A percentile compares a stretch with the other conserved stretches of the same genome.
Conservation (phyloP, 768 basidiomycete species). For the Phanerochaete sordida region DNA sequence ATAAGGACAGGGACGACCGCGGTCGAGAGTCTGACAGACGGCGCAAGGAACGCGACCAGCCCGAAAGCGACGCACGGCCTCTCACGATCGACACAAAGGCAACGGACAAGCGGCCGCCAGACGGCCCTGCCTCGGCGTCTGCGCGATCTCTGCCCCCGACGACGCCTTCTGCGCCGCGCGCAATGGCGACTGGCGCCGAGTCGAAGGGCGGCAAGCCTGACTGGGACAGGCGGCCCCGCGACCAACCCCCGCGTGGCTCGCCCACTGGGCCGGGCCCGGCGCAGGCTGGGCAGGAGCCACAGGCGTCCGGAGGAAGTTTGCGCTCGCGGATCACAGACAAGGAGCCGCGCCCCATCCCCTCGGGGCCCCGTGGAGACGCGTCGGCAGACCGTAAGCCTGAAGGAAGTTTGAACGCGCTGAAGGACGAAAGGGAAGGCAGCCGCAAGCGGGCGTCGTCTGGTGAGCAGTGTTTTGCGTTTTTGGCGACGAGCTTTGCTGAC, state of each 20-base stretch:
- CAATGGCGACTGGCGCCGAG: slow-evolving; percentile 54
- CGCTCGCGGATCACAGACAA: slow-evolving; percentile 63
- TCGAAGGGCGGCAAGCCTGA: slow-evolving; percentile 40
- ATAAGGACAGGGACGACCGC: slow-evolving; percentile 69
- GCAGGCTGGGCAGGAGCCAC: slow-evolving; percentile 1
- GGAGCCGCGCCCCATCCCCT: slow-evolving; percentile 41
- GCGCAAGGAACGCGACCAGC: slow-evolving; percentile 55
- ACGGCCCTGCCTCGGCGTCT: slow-evolving; percentile 38
- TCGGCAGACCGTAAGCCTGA: slow-evolving; percentile 35
- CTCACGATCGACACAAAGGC: slow-evolving; percentile 61
- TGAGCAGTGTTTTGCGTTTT: slow-evolving; percentile 28
- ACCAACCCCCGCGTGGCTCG: slow-evolving; percentile 13
- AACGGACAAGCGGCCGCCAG: slow-evolving; percentile 54
- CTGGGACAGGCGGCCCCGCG: slow-evolving; percentile 43
- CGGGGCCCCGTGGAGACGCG: slow-evolving; percentile 31
- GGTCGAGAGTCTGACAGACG: slow-evolving; percentile 66
- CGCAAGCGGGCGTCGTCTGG: slow-evolving; percentile 71
- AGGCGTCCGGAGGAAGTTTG: slow-evolving; percentile 32
- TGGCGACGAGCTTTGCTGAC: neutral
- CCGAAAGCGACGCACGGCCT: slow-evolving; percentile 46
- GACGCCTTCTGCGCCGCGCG: slow-evolving; percentile 68
- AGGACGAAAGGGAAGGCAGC: slow-evolving; percentile 61
- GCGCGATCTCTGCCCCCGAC: slow-evolving; percentile 46
- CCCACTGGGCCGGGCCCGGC: slow-evolving; percentile 12
- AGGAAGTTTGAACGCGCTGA: slow-evolving; percentile 18